A percentile compares a stretch with the other conserved stretches of the same genome.
These are phyloP conservation scores for Berberis thunbergii DNA, from an alignment of 164 flowering plant genomes.

Conservation along the genomic window DNA sequence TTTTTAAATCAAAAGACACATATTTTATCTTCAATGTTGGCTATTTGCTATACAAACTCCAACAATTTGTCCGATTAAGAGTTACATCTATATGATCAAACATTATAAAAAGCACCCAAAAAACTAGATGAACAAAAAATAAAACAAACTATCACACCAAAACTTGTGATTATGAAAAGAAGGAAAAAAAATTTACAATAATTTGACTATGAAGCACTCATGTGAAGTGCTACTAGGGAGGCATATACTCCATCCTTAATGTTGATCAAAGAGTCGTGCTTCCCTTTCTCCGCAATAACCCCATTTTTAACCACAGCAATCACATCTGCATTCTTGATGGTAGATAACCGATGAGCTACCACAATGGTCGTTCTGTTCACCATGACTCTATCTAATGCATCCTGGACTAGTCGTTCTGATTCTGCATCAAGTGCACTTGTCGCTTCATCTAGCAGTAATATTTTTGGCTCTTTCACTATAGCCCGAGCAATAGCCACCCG, in stretches of 20 bases:
- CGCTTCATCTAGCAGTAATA: too few species aligned
- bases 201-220: background rate
- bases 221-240: slow-evolving; percentile 57
- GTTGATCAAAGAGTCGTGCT: slow-evolving; percentile 44
- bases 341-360: slow-evolving; percentile 70
- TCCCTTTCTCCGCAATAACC: slow-evolving; percentile 39
- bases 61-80: too few species aligned
- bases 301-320: background rate
- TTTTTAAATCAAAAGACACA: too few species aligned
- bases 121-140: too few species aligned
- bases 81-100: too few species aligned
- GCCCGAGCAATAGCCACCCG: slow-evolving; percentile 47
- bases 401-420: slow-evolving; percentile 70
- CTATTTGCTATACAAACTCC: too few species aligned
- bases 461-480: too few species aligned
- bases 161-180: too few species aligned
- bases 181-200: too few species aligned
- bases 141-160: too few species aligned
- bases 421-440: slow-evolving; percentile 21
- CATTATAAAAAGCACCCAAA: too few species aligned
- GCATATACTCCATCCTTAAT: slow-evolving; percentile 53
- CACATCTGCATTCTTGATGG: slow-evolving; percentile 23
- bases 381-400: slow-evolving; percentile 19
- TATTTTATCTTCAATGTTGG: too few species aligned
- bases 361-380: slow-evolving; percentile 62